Evolutionary conservation across 805 yeast species (phyloP).

Genomic region (Metschnikowia hibisci): DNA sequence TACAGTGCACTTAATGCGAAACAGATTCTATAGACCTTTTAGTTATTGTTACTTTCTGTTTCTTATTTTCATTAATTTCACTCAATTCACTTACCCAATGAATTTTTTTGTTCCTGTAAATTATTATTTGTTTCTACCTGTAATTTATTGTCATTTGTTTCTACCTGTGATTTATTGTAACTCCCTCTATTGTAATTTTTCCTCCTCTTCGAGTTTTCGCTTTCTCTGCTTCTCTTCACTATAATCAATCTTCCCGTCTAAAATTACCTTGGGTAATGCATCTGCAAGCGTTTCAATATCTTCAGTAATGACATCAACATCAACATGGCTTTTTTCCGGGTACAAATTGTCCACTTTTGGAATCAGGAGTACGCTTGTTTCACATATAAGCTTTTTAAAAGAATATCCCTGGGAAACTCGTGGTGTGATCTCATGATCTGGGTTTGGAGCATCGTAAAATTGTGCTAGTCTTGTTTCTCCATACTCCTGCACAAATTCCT

Average conservation of each 20-base stretch:
- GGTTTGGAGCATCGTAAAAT: conserved; percentile 9
- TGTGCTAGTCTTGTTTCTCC: conserved; percentile 33
- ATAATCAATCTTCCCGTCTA: conserved; percentile 6
- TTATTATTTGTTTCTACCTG: no score
- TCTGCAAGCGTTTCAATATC: conserved; percentile 4
- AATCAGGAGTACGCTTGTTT: neutral
- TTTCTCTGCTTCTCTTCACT: conserved; percentile 7
- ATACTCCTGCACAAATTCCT: conserved; percentile 49
- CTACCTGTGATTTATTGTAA: no score
- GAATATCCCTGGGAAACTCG: conserved; percentile 5
- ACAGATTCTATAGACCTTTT: no score
- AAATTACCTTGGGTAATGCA: conserved; percentile 9
- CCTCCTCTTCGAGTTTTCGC: conserved; percentile 7
- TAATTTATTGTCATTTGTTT: no score
- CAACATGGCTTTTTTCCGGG: neutral
- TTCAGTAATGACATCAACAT: neutral
- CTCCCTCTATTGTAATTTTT: neutral
- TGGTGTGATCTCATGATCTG: conserved; percentile 13
- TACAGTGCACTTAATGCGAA: no score
- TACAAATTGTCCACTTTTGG: conserved; percentile 9
- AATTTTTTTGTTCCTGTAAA: no score
- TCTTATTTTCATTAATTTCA: no score
- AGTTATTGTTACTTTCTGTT: no score
- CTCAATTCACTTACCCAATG: no score
- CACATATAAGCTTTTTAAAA: conserved; percentile 5